phyloP scores from a whole-genome alignment of 2,329 filamentous ascomycete genomes.

The Aspergillus versicolor region DNA sequence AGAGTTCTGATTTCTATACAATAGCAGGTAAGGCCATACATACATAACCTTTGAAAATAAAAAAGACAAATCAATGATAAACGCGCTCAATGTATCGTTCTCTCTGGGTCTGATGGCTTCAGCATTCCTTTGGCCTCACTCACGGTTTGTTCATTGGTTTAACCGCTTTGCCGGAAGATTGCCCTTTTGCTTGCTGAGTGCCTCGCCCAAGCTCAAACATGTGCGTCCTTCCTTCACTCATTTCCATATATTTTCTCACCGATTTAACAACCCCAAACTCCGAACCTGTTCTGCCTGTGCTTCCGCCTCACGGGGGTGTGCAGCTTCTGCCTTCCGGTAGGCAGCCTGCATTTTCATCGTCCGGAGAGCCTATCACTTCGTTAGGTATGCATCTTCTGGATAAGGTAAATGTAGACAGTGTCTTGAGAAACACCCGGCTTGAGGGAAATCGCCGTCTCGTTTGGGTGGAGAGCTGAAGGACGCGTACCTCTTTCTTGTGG shows the following conservation, averaged over 20 bases:
- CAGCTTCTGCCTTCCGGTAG: slow-evolving; percentile 75
- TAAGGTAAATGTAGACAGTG: background rate
- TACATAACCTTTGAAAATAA: slow-evolving; percentile 21
- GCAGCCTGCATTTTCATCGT: slow-evolving; percentile 76
- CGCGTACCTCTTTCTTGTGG: slow-evolving; percentile 92
- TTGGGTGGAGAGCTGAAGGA: background rate
- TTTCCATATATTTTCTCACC: background rate
- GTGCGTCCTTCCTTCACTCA: slow-evolving; percentile 48
- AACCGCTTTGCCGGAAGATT: slow-evolving; percentile 43
- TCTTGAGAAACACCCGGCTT: background rate
- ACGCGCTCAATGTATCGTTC: slow-evolving; percentile 19
- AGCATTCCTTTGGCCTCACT: background rate
- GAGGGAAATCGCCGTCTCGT: background rate
- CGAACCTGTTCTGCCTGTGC: slow-evolving; percentile 84
- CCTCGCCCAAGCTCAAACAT: background rate
- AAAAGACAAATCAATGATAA: slow-evolving; percentile 24
- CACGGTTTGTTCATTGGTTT: background rate
- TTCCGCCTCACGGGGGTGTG: slow-evolving; percentile 74
- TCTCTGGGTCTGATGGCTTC: slow-evolving; percentile 19
- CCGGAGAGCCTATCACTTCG: slow-evolving; percentile 66
- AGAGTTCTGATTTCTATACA: slow-evolving; percentile 36
- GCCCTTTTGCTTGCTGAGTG: slow-evolving; percentile 67
- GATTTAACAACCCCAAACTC: slow-evolving; percentile 72
- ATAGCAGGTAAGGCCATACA: slow-evolving; percentile 26
- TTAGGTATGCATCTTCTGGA: background rate